Evolutionary conservation across 331 rosid genomes (phyloP), one percentile per base, ranked within the genome.

Genomic region (Erythrophleum ivorense): DNA sequence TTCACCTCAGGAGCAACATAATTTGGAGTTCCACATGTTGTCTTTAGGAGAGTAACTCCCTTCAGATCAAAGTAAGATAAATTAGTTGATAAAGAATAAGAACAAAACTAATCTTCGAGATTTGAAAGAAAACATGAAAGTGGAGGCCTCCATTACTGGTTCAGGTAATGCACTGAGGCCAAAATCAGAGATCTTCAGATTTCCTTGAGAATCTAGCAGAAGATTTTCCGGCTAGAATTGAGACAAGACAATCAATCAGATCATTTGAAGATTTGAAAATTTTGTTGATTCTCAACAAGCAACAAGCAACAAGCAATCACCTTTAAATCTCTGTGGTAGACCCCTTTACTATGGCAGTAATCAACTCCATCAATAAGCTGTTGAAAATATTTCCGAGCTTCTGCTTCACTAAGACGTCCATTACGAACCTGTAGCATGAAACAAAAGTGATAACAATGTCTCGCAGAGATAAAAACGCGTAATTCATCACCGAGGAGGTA

Each of bases 1-100:
- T n/a, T n/a, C 72, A 95, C 99, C 99, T 96, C 99, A 0, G 99
- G 99, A 88, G 99, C 99, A 84, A 96, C 99, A 64, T 96, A 96
- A 82, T 96, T 96, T 79, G 99, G 98, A 83, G 99, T 96, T 76
- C 99, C 99, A 71, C 99, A 96, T 76, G 99, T 88, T n/a, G n/a
- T n/a, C n/a, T n/a, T n/a, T n/a, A n/a, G n/a, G n/a, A n/a, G n/a
- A n/a, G n/a, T n/a, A n/a, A n/a, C n/a, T n/a, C n/a, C n/a, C n/a
- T n/a, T n/a, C n/a, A n/a, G n/a, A n/a, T n/a, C n/a, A n/a, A n/a
- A n/a, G n/a, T n/a, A n/a, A n/a, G n/a, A n/a, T n/a, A n/a, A n/a
- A n/a, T n/a, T n/a, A n/a, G n/a, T n/a, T n/a, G n/a, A n/a, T n/a
- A n/a, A n/a, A n/a, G n/a, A n/a, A n/a, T n/a, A n/a, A n/a, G n/a